Conservation (phyloP, 371 early-diverging fungal genomes). For the Actinomucor elegans region DNA sequence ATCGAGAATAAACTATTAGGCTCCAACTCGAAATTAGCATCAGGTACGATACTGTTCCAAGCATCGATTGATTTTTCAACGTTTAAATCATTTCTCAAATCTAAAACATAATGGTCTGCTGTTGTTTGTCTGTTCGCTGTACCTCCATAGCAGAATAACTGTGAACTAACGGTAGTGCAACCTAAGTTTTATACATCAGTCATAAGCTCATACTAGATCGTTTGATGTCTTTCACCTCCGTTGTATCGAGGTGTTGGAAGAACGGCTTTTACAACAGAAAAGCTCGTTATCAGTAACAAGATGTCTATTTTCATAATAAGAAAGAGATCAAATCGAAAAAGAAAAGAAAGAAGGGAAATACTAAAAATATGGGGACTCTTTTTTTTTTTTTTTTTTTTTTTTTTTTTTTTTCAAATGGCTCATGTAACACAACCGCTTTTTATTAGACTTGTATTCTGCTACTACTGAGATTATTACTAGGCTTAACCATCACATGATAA, state of each 20-base stretch:
- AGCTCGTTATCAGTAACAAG: neutral
- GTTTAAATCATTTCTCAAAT: constrained; percentile 11
- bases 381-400: no score
- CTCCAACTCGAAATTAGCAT: constrained; percentile 2
- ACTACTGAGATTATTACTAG: no score
- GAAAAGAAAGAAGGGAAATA: neutral
- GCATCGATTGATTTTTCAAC: neutral
- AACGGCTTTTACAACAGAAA: constrained; percentile 2
- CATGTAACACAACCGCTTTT: no score
- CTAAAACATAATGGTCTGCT: constrained; percentile 17
- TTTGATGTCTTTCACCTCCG: constrained; percentile 14
- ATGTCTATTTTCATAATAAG: neutral
- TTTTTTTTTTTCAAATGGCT: no score
- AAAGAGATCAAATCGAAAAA: neutral
- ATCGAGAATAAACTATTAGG: constrained; percentile 19
- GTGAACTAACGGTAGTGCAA: constrained; percentile 3
- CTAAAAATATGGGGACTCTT: neutral
- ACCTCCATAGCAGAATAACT: constrained; percentile 20
- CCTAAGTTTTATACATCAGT: no score
- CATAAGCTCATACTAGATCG: no score
- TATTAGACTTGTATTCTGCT: no score
- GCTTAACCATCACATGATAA: no score
- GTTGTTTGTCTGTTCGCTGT: constrained; percentile 9
- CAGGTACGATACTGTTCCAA: constrained; percentile 5
- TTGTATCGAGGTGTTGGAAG: constrained; percentile 15